Base-by-base conservation (phyloP, 2,329 filamentous ascomycete species). In the Paraphoma sp. region DNA sequence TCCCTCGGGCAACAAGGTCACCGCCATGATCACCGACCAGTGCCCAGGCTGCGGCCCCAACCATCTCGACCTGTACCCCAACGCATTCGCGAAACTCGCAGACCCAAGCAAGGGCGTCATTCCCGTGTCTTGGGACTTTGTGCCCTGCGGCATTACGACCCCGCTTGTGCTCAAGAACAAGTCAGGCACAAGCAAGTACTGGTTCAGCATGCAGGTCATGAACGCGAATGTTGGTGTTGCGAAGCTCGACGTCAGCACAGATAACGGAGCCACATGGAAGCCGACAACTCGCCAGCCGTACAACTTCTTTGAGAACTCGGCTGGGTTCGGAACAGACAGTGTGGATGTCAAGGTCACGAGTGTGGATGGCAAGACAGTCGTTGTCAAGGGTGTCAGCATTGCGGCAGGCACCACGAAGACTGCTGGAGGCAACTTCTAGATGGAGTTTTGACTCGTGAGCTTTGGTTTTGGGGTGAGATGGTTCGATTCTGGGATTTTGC, bases 181-280 rank as follows among this genome's bases (percentile, higher is more conserved):
- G 70, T 76, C 79, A 18, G 82, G 82, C 23, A 80, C 81, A 3
- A 83, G 80, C 4, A 68, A 74, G 30, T 80, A 81, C 71, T 86
- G 83, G 83, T 86, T 86, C 76, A 81, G 80, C 46, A 86, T 87
- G 80, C 87, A 90, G 72, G 86, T 89, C 43, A 79, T 87, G 65
- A 89, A 89, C 74, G 77, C 84, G 65, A 87, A 87, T 70, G 79
- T 84, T 57, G 79, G 81, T 14, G 81, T 89, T 41, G 65, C 78
- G 51, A 80, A 76, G 60, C 79, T 89, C 23, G 86, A 89, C 63
- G 86, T 89, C 55, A 86, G 83, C 56, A 85, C 80, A 16, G 83
- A 89, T 65, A 81, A 83, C 10, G 87, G 87, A 16, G 79, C 64
- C 51, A 84, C 83, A 12, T 89, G 86, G 87, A 72, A 82, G 71